Conservation (phyloP, 1,284 basidiomycete genomes). For the Puccinia hordei region DNA sequence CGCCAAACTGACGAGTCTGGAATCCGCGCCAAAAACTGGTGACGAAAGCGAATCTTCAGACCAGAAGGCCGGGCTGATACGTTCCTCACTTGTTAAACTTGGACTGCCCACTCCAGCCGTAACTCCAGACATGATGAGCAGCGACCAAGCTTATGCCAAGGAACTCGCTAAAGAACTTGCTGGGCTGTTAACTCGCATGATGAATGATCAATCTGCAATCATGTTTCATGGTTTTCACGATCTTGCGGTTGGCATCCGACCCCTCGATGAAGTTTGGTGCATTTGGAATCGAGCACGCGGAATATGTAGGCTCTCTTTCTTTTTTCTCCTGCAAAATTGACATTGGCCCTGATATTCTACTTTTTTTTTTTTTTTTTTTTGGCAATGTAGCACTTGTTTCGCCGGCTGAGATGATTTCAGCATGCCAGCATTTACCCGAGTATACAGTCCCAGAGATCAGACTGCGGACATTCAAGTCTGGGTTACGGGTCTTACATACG, state of each 20-base stretch:
- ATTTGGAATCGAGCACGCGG: slow-evolving; percentile 95
- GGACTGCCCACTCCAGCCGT: slow-evolving; percentile 79
- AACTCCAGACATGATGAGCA: slow-evolving; percentile 84
- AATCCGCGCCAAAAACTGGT: slow-evolving; percentile 60
- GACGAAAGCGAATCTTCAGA: slow-evolving; percentile 69
- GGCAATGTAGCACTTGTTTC: slow-evolving; percentile 35
- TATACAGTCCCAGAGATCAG: slow-evolving; percentile 22
- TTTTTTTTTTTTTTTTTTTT: background rate
- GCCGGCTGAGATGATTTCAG: slow-evolving; percentile 19
- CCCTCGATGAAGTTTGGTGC: slow-evolving; percentile 93
- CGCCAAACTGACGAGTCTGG: slow-evolving; percentile 71
- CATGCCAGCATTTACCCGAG: slow-evolving; percentile 21
- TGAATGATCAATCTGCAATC: slow-evolving; percentile 54
- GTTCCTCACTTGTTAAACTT: slow-evolving; percentile 81
- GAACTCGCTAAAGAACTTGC: slow-evolving; percentile 83
- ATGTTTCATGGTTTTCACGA: slow-evolving; percentile 26
- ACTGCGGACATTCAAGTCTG: slow-evolving; percentile 33
- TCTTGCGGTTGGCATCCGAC: slow-evolving; percentile 69
- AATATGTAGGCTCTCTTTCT: slow-evolving; percentile 69
- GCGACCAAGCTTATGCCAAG: slow-evolving; percentile 77
- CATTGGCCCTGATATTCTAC: background rate
- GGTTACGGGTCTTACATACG: slow-evolving; percentile 27
- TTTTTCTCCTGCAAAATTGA: background rate
- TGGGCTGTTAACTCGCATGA: slow-evolving; percentile 68
- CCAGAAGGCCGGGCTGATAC: slow-evolving; percentile 68